These are phyloP conservation scores for Staphylotrichum longicolle DNA, from an alignment of 495 filamentous ascomycete genomes.

Conservation along the genomic window DNA sequence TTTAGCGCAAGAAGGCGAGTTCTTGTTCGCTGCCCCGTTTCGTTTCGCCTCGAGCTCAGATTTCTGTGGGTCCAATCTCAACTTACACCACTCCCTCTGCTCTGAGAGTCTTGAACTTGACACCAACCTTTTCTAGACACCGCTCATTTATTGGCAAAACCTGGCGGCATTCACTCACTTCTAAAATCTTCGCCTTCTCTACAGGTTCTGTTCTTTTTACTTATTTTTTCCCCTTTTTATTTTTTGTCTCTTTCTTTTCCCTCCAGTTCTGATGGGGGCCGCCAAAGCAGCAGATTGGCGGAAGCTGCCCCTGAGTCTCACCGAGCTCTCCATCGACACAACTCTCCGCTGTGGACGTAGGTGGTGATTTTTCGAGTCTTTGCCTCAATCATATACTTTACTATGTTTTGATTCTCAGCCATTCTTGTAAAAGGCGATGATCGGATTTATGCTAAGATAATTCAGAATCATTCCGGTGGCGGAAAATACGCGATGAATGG, in stretches of 20 bases:
- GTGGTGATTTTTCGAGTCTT: background rate
- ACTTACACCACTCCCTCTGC: no score
- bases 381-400: background rate
- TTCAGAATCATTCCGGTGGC: constrained; percentile 83
- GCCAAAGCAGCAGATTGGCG: constrained; percentile 63
- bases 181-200: background rate
- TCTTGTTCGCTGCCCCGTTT: no score
- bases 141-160: no score
- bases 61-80: background rate
- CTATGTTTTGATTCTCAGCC: background rate
- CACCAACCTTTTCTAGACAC: no score
- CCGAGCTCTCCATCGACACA: constrained; percentile 86
- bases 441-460: no score
- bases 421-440: no score
- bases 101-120: no score
- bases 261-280: constrained; percentile 7
- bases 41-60: background rate
- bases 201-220: background rate
- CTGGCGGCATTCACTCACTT: background rate
- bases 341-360: constrained; percentile 77
- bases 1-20: constrained; percentile 15
- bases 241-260: background rate
- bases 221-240: background rate
- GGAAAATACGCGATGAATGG: constrained; percentile 82
- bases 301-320: constrained; percentile 73